Conservation (phyloP, 176 grass and related monocot species). For the Aegilops longissima region DNA sequence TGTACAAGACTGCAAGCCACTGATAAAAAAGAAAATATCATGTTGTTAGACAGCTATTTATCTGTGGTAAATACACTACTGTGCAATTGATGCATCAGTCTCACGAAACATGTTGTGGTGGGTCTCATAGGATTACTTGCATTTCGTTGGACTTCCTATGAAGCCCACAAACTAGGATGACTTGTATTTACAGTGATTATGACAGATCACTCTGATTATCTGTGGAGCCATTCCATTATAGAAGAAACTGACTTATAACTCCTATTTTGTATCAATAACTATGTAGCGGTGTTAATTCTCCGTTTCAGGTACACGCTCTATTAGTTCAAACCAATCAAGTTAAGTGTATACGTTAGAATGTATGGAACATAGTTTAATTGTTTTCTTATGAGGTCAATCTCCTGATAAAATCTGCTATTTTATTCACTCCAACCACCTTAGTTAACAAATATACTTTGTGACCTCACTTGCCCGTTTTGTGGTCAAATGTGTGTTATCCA, state of each 20-base stretch:
- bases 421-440: background rate
- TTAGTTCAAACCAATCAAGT: background rate
- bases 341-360: background rate
- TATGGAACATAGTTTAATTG: background rate
- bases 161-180: background rate
- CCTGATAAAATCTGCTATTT: background rate
- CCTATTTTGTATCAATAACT: background rate
- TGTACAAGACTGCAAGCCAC: background rate
- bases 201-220: background rate
- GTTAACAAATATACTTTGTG: background rate
- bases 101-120: background rate
- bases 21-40: constrained; percentile 3
- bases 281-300: background rate
- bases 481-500: background rate
- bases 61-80: constrained; percentile 1
- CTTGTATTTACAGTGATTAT: background rate
- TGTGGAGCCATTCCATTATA: background rate
- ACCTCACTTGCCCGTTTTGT: background rate
- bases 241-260: constrained; percentile 25
- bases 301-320: constrained; percentile 3
- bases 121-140: constrained; percentile 4
- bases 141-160: constrained; percentile 1
- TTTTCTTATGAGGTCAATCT: background rate
- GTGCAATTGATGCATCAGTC: background rate
- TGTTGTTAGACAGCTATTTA: background rate